Conservation (phyloP, 139 green algal genomes). For the Deuterostichococcus epilithicus region DNA sequence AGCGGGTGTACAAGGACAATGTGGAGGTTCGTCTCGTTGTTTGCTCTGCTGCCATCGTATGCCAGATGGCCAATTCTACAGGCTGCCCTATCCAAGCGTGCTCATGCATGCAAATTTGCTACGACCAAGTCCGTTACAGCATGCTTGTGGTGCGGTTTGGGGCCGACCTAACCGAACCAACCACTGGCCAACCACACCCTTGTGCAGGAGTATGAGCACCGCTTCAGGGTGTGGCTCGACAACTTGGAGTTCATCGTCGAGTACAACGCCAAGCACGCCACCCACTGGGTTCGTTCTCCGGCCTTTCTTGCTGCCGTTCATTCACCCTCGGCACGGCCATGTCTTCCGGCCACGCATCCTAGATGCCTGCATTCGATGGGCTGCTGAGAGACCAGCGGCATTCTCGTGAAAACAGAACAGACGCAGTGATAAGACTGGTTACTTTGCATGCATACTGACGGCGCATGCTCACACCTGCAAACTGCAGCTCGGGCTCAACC, state of each 20-base stretch:
- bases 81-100: neutral
- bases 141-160: neutral
- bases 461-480: too few species aligned
- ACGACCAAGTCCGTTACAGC: neutral
- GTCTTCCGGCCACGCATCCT: too few species aligned
- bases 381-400: neutral
- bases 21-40: neutral
- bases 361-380: too few species aligned
- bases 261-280: slow-evolving; percentile 63
- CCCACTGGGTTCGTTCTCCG: slow-evolving; percentile 46
- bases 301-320: neutral
- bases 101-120: neutral
- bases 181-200: neutral
- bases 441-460: too few species aligned
- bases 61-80: neutral
- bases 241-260: slow-evolving; percentile 75
- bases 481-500: slow-evolving; percentile 72
- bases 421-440: too few species aligned
- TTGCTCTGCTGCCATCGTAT: neutral
- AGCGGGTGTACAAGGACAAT: slow-evolving; percentile 9
- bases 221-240: slow-evolving; percentile 73
- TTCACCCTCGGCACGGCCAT: too few species aligned
- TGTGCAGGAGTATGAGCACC: slow-evolving; percentile 49
- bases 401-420: too few species aligned
- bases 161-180: neutral